These are phyloP conservation scores for Bruguiera sexangula DNA, from an alignment of 345 rosid species.

Conservation along the genomic window DNA sequence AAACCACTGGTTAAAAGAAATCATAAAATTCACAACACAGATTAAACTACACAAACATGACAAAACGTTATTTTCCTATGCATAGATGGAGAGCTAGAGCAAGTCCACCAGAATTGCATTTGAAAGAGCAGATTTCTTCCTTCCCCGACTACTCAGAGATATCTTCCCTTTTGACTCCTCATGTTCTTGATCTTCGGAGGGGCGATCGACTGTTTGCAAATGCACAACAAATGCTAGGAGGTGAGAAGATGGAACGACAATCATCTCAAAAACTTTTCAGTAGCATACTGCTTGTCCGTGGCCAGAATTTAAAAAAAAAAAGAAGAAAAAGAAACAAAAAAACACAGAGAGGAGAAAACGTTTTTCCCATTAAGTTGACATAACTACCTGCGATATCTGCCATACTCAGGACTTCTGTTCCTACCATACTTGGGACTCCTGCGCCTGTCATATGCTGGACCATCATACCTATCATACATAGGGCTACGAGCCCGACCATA, in stretches of 20 bases:
- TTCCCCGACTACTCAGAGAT: background rate
- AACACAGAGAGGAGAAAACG: background rate
- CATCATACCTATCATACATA: slow-evolving; percentile 61
- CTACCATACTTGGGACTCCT: slow-evolving; percentile 46
- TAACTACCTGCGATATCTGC: slow-evolving; percentile 64
- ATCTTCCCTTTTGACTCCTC: slow-evolving; percentile 20
- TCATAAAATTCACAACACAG: background rate
- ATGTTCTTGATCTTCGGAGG: slow-evolving; percentile 49
- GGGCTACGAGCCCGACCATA: slow-evolving; percentile 76
- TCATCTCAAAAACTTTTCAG: background rate
- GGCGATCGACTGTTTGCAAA: slow-evolving; percentile 60
- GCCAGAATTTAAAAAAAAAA: background rate
- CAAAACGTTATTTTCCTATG: background rate
- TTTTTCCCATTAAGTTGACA: background rate
- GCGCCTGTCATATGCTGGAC: slow-evolving; percentile 50
- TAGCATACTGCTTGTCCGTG: background rate
- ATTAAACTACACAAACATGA: background rate
- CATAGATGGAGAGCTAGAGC: slow-evolving; percentile 11
- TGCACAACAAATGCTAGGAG: background rate
- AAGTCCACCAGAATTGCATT: background rate
- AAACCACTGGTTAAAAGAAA: background rate
- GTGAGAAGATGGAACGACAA: background rate
- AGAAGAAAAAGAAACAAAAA: background rate
- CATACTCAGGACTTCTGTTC: slow-evolving; percentile 45
- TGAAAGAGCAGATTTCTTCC: background rate